Evolutionary conservation across 805 yeast genomes (phyloP).

Genomic region (Teunomyces pallodes): DNA sequence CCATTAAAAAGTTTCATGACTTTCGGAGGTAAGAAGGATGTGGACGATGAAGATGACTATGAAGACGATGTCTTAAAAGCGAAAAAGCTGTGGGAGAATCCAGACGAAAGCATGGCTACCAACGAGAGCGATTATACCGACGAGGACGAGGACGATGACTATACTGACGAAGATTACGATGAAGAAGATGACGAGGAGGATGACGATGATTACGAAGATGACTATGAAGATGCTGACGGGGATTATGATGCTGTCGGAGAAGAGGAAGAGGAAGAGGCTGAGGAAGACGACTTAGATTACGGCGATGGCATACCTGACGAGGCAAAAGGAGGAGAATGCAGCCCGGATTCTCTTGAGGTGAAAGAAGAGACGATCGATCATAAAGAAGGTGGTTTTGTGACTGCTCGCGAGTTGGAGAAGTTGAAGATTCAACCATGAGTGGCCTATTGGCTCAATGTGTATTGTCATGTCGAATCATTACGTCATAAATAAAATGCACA

Average conservation of each 20-base stretch:
- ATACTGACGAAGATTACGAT: slow-evolving; percentile 14
- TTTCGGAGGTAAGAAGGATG: slow-evolving; percentile 28
- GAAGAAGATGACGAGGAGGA: slow-evolving; percentile 23
- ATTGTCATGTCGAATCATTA: no score
- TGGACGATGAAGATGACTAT: slow-evolving; percentile 25
- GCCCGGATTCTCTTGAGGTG: no score
- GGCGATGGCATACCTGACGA: slow-evolving; percentile 1
- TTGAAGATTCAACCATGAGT: background rate
- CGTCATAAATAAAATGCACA: no score
- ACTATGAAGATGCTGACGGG: slow-evolving; percentile 30
- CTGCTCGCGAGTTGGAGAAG: background rate
- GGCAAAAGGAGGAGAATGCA: background rate
- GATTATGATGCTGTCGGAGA: slow-evolving; percentile 15
- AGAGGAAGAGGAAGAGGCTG: slow-evolving; percentile 9
- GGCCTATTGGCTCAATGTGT: no score
- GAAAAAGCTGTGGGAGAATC: slow-evolving; percentile 12
- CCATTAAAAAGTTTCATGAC: slow-evolving; percentile 43
- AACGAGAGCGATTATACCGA: slow-evolving; percentile 18
- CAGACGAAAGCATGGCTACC: slow-evolving; percentile 10
- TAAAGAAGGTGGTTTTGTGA: background rate
- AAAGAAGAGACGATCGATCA: background rate
- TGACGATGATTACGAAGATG: slow-evolving; percentile 20
- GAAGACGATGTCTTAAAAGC: slow-evolving; percentile 14
- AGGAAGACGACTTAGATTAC: slow-evolving; percentile 7
- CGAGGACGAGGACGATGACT: slow-evolving; percentile 20